Conservation (phyloP, 805 yeast genomes). For the Kazachstania taianensis region DNA sequence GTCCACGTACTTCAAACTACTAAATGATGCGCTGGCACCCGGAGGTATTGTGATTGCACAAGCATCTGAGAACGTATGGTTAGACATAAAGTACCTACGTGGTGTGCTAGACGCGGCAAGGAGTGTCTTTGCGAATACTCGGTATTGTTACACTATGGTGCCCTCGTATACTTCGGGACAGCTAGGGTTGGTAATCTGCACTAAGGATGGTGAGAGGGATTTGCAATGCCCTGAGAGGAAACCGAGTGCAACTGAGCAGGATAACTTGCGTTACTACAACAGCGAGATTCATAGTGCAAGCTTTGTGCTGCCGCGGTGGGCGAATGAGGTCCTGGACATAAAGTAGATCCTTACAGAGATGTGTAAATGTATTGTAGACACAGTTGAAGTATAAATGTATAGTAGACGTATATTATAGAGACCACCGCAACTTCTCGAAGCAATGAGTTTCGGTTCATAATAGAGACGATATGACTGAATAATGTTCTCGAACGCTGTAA, state of each 20-base stretch:
- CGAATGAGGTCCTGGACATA: too few relatives aligned
- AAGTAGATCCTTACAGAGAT: too few relatives aligned
- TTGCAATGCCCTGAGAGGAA: slow-evolving; percentile 46
- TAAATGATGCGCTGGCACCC: slow-evolving; percentile 51
- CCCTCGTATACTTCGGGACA: slow-evolving; percentile 88
- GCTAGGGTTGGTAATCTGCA: slow-evolving; percentile 66
- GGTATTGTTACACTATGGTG: slow-evolving; percentile 69
- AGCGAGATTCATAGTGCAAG: slow-evolving; percentile 57
- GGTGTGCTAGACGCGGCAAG: slow-evolving; percentile 39
- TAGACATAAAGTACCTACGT: slow-evolving; percentile 45
- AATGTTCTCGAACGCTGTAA: too few relatives aligned
- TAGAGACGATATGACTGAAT: too few relatives aligned
- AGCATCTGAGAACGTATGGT: slow-evolving; percentile 67
- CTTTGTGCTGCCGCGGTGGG: slow-evolving; percentile 77
- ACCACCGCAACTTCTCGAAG: too few relatives aligned
- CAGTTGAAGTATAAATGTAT: too few relatives aligned
- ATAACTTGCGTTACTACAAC: slow-evolving; percentile 55
- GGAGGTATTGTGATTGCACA: slow-evolving; percentile 69
- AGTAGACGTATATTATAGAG: background rate
- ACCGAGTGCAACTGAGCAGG: slow-evolving; percentile 36
- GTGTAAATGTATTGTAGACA: too few relatives aligned
- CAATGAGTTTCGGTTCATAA: too few relatives aligned
- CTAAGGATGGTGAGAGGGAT: slow-evolving; percentile 40
- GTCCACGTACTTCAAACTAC: slow-evolving; percentile 58
- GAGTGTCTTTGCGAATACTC: slow-evolving; percentile 49